phyloP scores from a whole-genome alignment of 2,329 filamentous ascomycete genomes.

The Ceratocystis colombiana region DNA sequence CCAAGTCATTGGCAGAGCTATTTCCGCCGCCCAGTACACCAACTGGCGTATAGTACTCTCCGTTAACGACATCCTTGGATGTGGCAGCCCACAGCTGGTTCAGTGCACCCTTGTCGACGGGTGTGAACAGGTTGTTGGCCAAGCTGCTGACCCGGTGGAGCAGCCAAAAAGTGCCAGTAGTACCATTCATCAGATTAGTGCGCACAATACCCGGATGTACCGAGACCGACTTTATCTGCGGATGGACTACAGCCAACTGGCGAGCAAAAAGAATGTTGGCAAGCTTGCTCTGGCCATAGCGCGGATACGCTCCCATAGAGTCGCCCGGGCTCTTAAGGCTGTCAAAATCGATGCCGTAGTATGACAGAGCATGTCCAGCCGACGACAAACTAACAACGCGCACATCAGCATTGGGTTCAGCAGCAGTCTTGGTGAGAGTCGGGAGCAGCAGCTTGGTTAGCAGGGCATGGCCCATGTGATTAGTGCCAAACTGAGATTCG shows the following conservation, averaged over 20 bases:
- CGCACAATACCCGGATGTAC: conserved; percentile 30
- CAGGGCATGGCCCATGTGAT: conserved; percentile 41
- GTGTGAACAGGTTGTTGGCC: conserved; percentile 26
- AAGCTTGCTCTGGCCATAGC: conserved; percentile 32
- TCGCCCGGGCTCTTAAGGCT: conserved; percentile 28
- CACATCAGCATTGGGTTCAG: conserved; percentile 28
- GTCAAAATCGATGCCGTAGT: conserved; percentile 31
- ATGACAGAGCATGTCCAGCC: conserved; percentile 28
- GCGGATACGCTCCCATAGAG: conserved; percentile 27
- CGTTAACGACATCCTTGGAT: conserved; percentile 31
- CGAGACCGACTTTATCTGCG: conserved; percentile 28
- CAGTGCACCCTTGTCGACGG: conserved; percentile 32
- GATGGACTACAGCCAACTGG: conserved; percentile 29
- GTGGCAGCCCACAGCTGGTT: conserved; percentile 39
- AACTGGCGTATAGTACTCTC: conserved; percentile 33
- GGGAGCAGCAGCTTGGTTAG: conserved; percentile 38
- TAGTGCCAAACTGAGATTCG: conserved; percentile 39
- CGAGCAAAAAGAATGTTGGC: conserved; percentile 31
- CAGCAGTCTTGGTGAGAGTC: conserved; percentile 30
- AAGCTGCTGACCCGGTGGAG: conserved; percentile 25
- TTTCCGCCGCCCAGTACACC: conserved; percentile 29
- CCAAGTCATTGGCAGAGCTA: conserved; percentile 29
- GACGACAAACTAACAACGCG: conserved; percentile 32
- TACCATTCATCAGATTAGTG: conserved; percentile 29
- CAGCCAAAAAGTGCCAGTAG: conserved; percentile 21